These are phyloP conservation scores for Trifolium dubium DNA, from an alignment of 306 rosid genomes.

Conservation along the genomic window DNA sequence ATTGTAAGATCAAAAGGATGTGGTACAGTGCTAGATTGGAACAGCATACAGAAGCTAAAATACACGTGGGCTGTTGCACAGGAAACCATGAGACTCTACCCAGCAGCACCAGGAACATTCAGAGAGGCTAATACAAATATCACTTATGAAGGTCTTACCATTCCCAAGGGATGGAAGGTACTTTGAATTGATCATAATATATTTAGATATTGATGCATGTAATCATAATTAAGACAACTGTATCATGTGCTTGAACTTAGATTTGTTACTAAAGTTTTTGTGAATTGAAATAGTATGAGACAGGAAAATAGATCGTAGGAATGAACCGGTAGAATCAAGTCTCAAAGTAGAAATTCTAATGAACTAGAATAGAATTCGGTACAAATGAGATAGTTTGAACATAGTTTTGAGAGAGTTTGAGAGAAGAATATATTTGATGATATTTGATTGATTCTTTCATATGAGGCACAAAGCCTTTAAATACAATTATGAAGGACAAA, in stretches of 20 bases:
- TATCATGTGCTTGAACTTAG: no score
- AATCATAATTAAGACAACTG: background rate
- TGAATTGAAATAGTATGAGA: background rate
- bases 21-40: slow-evolving; percentile 47
- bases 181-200: background rate
- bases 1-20: slow-evolving; percentile 32
- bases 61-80: slow-evolving; percentile 56
- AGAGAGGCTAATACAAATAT: slow-evolving; percentile 47
- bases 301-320: no score
- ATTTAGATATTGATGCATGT: background rate
- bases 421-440: no score
- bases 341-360: no score
- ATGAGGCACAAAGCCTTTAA: no score
- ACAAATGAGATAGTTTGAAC: no score
- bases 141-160: slow-evolving; percentile 42
- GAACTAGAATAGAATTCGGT: no score
- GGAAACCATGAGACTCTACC: slow-evolving; percentile 55
- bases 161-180: slow-evolving; percentile 65
- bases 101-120: slow-evolving; percentile 50
- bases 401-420: no score
- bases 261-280: background rate
- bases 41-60: slow-evolving; percentile 49
- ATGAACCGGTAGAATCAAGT: no score
- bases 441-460: no score
- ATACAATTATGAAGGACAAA: no score